A percentile compares a stretch with the other conserved stretches of the same genome.
Evolutionary conservation across 148 eudicot genomes (phyloP).

Genomic region (Rhododendron vialii): DNA sequence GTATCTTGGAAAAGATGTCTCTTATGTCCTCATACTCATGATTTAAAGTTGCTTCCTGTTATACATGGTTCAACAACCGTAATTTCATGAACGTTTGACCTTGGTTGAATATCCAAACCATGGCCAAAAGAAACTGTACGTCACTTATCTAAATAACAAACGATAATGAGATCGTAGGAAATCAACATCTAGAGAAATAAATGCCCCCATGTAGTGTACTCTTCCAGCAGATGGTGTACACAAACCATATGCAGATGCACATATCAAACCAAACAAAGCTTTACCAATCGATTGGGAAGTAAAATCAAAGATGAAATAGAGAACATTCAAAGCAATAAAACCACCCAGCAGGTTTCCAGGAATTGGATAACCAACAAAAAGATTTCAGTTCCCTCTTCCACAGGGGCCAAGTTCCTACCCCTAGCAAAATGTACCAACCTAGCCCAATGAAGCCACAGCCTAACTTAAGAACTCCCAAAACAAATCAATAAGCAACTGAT

Average conservation of each 20-base stretch:
- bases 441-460: conserved; percentile 21
- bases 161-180: background rate
- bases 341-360: background rate
- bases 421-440: conserved; percentile 33
- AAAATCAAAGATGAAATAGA: background rate
- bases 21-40: background rate
- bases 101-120: background rate
- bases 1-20: background rate
- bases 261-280: conserved; percentile 2
- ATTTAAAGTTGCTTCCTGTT: background rate
- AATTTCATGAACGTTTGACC: background rate
- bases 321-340: background rate
- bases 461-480: background rate
- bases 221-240: background rate
- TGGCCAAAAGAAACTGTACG: background rate
- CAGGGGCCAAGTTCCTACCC: conserved; percentile 24
- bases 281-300: background rate
- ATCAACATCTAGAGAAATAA: background rate
- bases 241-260: background rate
- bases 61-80: background rate
- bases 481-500: background rate
- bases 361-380: background rate
- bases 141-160: background rate
- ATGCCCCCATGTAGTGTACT: background rate
- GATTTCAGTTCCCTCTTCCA: conserved; percentile 2